These are phyloP conservation scores for Penium margaritaceum DNA, from an alignment of 139 green algal species.

Conservation along the genomic window DNA sequence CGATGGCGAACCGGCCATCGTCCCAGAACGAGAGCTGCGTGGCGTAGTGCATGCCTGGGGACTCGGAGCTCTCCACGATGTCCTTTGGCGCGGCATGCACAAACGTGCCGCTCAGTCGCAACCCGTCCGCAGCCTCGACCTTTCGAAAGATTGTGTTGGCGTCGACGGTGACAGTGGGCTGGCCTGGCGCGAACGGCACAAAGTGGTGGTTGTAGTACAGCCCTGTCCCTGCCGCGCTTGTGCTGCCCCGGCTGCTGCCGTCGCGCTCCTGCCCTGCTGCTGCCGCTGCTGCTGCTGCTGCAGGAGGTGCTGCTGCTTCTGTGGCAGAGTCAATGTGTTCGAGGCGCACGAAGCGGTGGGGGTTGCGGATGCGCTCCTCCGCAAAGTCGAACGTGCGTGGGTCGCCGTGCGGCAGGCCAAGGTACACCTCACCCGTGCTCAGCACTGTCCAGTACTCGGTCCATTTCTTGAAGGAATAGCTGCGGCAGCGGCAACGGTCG, in stretches of 20 bases:
- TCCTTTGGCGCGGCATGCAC: neutral
- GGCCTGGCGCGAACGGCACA: slow-evolving; percentile 7
- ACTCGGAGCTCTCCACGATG: neutral
- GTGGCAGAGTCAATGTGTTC: too few species aligned
- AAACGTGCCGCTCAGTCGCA: slow-evolving; percentile 3
- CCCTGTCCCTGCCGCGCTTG: too few species aligned
- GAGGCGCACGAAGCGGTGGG: slow-evolving; percentile 18
- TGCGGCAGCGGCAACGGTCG: too few species aligned
- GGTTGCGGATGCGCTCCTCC: slow-evolving; percentile 2
- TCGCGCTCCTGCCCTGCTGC: too few species aligned
- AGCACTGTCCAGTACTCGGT: slow-evolving; percentile 27
- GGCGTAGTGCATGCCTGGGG: neutral
- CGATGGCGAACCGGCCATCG: slow-evolving; percentile 10
- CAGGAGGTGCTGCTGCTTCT: too few species aligned
- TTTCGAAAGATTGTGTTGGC: neutral
- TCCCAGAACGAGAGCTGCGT: neutral
- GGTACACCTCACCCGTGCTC: slow-evolving; percentile 15
- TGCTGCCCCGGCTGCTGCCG: too few species aligned
- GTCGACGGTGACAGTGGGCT: neutral
- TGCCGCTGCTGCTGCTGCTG: too few species aligned
- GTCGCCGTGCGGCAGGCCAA: slow-evolving; percentile 16
- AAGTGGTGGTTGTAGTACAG: too few species aligned
- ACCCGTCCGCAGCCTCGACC: slow-evolving; percentile 9
- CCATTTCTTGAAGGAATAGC: slow-evolving; percentile 25
- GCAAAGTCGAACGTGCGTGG: slow-evolving; percentile 12